These are phyloP conservation scores for Populus ilicifolia DNA, from an alignment of 345 rosid species.

Conservation along the genomic window DNA sequence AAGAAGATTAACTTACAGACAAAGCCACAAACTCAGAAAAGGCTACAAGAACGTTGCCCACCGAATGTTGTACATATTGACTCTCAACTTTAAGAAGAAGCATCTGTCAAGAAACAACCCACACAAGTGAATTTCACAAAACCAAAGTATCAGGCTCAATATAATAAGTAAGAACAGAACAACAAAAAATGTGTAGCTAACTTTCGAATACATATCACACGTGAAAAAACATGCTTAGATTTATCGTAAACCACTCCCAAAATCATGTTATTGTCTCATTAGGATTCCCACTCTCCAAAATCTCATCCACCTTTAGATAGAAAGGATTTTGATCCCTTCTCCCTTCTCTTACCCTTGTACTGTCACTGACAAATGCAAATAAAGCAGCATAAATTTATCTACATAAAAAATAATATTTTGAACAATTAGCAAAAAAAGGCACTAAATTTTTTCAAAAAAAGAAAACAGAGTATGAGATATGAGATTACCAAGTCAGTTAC, in stretches of 20 bases:
- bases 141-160: neutral
- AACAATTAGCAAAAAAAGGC: neutral
- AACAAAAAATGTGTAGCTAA: neutral
- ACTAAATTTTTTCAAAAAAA: neutral
- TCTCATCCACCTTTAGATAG: too few species aligned
- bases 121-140: neutral
- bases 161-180: neutral
- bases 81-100: slow-evolving; percentile 39
- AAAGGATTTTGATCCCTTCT: too few species aligned
- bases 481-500: slow-evolving; percentile 50
- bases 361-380: too few species aligned
- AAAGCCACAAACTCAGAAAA: slow-evolving; percentile 43
- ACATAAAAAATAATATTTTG: too few species aligned
- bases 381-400: too few species aligned
- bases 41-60: slow-evolving; percentile 51
- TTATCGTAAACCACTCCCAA: too few species aligned
- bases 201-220: neutral
- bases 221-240: too few species aligned
- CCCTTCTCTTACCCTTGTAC: too few species aligned
- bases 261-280: too few species aligned
- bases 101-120: slow-evolving; percentile 38
- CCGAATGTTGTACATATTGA: slow-evolving; percentile 56
- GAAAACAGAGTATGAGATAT: neutral
- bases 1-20: slow-evolving; percentile 41
- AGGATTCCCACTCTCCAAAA: too few species aligned